These are phyloP conservation scores for Corymbia maculata DNA, from an alignment of 345 rosid species.

Conservation along the genomic window DNA sequence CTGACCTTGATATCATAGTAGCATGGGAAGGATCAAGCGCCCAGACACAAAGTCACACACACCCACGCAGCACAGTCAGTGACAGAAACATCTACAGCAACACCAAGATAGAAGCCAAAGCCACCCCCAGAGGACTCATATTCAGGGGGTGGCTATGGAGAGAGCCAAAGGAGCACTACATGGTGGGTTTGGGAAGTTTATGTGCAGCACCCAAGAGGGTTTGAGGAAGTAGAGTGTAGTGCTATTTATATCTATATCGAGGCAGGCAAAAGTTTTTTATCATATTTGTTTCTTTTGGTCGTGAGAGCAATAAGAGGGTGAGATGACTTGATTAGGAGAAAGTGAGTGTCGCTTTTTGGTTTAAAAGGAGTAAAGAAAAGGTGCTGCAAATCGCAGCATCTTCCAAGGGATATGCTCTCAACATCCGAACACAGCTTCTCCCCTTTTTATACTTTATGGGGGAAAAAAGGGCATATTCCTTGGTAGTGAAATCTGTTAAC, in stretches of 20 bases:
- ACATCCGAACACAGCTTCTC: not conserved
- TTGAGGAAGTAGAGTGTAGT: not conserved
- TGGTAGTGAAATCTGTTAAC: not conserved
- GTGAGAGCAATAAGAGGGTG: constrained; percentile 14
- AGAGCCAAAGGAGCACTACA: not conserved
- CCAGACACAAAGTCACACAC: not conserved
- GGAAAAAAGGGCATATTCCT: not conserved
- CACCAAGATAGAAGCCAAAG: not conserved
- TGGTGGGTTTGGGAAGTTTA: not conserved
- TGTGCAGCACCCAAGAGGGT: not conserved
- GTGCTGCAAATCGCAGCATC: constrained; percentile 28
- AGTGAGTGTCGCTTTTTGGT: not conserved
- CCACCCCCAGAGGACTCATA: not conserved
- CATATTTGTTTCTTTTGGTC: not conserved
- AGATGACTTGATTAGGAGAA: constrained; percentile 22
- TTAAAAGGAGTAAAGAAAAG: not conserved
- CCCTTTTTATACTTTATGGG: not conserved
- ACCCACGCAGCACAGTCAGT: not conserved
- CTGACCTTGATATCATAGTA: not conserved
- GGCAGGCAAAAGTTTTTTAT: not conserved
- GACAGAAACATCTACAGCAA: not conserved
- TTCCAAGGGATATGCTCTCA: constrained; percentile 45
- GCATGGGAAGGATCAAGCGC: not conserved
- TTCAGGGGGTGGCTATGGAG: not conserved
- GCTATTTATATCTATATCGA: not conserved